Evolutionary conservation across 1,284 basidiomycete species (phyloP), one percentile per base, ranked within the genome.

Genomic region (Pseudozyma sp.): DNA sequence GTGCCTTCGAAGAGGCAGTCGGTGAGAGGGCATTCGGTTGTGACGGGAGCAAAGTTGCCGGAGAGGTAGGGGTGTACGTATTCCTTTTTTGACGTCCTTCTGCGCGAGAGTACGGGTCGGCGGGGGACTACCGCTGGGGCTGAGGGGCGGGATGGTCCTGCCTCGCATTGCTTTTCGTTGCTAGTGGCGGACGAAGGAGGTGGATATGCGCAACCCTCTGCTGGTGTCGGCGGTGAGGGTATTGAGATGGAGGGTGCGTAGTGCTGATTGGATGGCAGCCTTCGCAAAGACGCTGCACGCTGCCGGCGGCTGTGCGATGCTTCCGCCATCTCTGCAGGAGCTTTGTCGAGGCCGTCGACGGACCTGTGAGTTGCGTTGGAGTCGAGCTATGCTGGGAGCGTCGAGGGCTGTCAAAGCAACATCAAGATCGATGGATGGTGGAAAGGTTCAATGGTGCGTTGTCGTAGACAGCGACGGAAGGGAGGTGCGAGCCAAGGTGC

Each of bases 41-140:
- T 65, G 13, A 85, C 74, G 9, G 85, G 82, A 4, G 78, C 63
- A 67, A 82, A 85, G 76, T 85, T 85, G 59, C 85, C 85, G 5
- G 69, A 63, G 10, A 80, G 67, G 62, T 84, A 85, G 0, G 84
- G 82, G 52, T 85, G 85, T 4, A 68, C 40, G 42, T 58, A 62
- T 49, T 71, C 61, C 49, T 68, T 68, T 14, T 72, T 75, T n/a
- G 73, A 72, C 0, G 68, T 58, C 17, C 35, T 56, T 24, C 68
- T 56, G 9, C 64, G 68, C 4, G 68, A 60, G 0, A 75, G 68
- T 6, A 68, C 49, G 5, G 68, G 72, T 19, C 72, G 60, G 17
- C 57, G 64, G 10, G 61, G 64, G 29, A 68, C 45, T 24, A 24
- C 24, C n/a, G 33, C n/a, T 16, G 42, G 30, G 44, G 47, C n/a